Base-by-base conservation (phyloP, 495 filamentous ascomycete genomes). In the Filosporella fistucella region DNA sequence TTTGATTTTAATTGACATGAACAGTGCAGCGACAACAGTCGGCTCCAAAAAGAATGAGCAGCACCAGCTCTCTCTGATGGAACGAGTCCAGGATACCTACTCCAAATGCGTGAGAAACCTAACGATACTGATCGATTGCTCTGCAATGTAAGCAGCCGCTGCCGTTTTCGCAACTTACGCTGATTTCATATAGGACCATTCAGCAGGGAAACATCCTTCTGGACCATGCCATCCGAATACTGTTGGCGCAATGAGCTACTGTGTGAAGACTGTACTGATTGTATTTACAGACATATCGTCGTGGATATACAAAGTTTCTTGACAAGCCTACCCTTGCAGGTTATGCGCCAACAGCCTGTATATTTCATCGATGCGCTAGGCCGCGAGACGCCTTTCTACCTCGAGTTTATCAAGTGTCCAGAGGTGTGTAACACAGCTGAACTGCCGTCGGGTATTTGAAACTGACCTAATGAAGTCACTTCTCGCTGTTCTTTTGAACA, bases 271-370 rank as follows among this genome's bases (percentile, higher is more conserved):
- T 37, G 34, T 7, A 10, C 16, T 10, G 16, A 7, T 37, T 8
- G 7, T 37, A 37, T 9, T 37, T 8, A 37, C 10, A 37, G 17
- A 44, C 40, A 64, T 14, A 50, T 58, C 6, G 34, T 66, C 4
- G 34, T 55, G 1, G 41, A 54, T 28, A 54, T 65, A 12, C 62
- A 67, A 32, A 44, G 35, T 13, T 24, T 60, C 38, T 47, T 63
- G 2, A 48, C 34, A 0, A 24, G 25, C 12, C 47, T 67, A 10
- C 60, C 63, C 14, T 45, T 26, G 2, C 63, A 63, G 46, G 38
- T 65, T 36, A 44, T 65, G 17, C 57, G 58, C 3, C 55, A 65
- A 39, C 60, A 63, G 49, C 63, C 63, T 10, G 62, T 64, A 8
- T 60, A 56, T 26, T 38, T 64, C 10, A 51, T 57, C 8, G 62